Base-by-base conservation (phyloP, 2,329 filamentous ascomycete genomes). In the Rhynchosporium agropyri region DNA sequence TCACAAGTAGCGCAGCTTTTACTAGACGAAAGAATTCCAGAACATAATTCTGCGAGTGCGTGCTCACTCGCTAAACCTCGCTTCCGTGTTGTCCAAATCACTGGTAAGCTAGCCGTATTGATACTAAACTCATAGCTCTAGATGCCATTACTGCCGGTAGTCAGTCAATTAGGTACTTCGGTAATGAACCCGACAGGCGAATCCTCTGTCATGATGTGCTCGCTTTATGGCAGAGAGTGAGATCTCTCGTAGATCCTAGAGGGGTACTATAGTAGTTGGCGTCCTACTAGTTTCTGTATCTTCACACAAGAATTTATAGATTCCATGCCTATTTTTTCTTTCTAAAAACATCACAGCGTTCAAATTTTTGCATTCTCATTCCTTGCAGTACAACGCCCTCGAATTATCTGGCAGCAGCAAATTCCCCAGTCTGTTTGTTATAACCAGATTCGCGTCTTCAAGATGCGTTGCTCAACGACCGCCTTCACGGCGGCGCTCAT, bases 1-100 rank as follows among this genome's bases (percentile, higher is more conserved):
- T 33, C 29, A 28, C 2, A 31, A 53, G 10, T 61, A 49, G 60
- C 50, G 40, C 49, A 58, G 56, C n/a, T 13, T 54, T 54, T 15
- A 45, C 28, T 33, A 60, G 26, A 40, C 7, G 4, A 40, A 42
- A 33, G 33, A 31, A 60, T 38, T 36, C 40, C 33, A 36, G 33
- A 36, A 36, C 33, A 10, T 20, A 29, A 42, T 42, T 38, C 8
- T 10, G 40, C n/a, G 7, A 36, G 29, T 20, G 28, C 15, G 36
- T 54, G 20, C 51, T 54, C 51, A 36, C 36, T 28, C 38, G 33
- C 10, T 10, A 2, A 28, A 36, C 9, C 9, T 28, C n/a, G 51
- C 36, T 26, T 54, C 43, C n/a, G 43, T 10, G 29, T 50, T 49
- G 9, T 31, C 15, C 20, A 28, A 54, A 42, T 13, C 3, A 4